Evolutionary conservation across 129 eudicot species (phyloP).

Genomic region (sunflower (Helianthus annuus)): HanXRQr2.0-SUNRISE NC_035436.2:183802459-183802958

Average conservation of each 20-base stretch:
- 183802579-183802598: too few species aligned
- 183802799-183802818: constrained; percentile 32
- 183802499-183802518: too few species aligned
- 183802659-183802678: not conserved
- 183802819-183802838: constrained; percentile 26
- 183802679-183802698: constrained; percentile 43
- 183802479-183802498: too few species aligned
- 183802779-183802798: constrained; percentile 33
- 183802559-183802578: too few species aligned
- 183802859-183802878: constrained; percentile 34
- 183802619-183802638: too few species aligned
- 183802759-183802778: constrained; percentile 44
- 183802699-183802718: constrained; percentile 36
- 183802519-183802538: too few species aligned
- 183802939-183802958: constrained; percentile 11
- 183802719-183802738: constrained; percentile 22
- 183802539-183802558: too few species aligned
- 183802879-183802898: constrained; percentile 24
- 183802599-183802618: too few species aligned
- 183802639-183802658: not conserved
- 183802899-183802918: constrained; percentile 32
- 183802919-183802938: constrained; percentile 34
- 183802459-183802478: too few species aligned
- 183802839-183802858: constrained; percentile 6
- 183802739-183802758: constrained; percentile 38